Evolutionary conservation across 345 rosid genomes (phyloP), one percentile per base, ranked within the genome.

Genomic region (Eutrema heterophyllum): DNA sequence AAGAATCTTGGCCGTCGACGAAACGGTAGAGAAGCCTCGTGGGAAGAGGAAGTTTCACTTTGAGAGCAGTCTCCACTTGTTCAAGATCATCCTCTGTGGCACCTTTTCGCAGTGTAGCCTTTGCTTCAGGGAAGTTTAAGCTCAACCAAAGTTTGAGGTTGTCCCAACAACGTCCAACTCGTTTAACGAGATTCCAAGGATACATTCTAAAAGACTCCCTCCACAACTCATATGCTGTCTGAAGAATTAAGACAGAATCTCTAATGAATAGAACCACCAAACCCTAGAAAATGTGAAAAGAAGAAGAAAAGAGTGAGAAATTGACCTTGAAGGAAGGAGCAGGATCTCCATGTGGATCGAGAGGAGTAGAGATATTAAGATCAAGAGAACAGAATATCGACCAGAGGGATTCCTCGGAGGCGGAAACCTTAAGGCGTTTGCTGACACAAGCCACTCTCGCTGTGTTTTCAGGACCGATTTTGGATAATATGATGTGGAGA

Each of bases 391-490:
- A 88, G 78, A 86, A 84, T 9, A 67, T 68, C 7, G 87, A 83
- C 98, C 98, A 94, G 60, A 94, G 88, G 9, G 86, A 61, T 5
- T 94, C 95, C 9, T 91, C 97, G 5, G 86, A 79, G 39, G 96
- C 84, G 4, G 81, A 81, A 65, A 24, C 69, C 43, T 38, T 67
- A 26, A 92, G 79, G 65, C 84, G 72, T 71, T 77, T 83, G 83
- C 77, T 87, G 21, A 92, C 87, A 67, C 90, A 88, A 5, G 88
- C 83, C 32, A 81, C 86, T 33, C 29, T 70, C 4, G 82, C 94
- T 0, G 86, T 69, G 68, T 63, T 79, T 59, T 82, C 58, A 2
- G 97, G 87, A 5, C 87, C 85, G 57, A 88, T 52, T 72, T 86
- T 83, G 2, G 82, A 64, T 6, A 95, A 68, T 9, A 92, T 79